A percentile compares a stretch with the other conserved stretches of the same genome.
phyloP scores from a whole-genome alignment of 345 rosid genomes.

The Chamaenerion angustifolium region DNA sequence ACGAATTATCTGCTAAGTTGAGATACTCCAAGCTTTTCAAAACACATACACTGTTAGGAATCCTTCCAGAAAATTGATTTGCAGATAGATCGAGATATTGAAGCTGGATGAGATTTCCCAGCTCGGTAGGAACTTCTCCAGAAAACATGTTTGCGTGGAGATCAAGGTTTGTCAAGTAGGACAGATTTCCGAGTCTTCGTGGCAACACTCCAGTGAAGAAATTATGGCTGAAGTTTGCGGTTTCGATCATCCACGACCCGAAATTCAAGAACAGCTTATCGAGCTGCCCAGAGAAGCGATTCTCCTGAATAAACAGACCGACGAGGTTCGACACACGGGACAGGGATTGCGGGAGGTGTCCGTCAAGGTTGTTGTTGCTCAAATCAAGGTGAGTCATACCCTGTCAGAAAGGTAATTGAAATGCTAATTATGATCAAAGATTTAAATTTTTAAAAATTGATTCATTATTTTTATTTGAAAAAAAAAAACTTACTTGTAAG shows the following conservation, averaged over 20 bases:
- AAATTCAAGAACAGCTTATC: too few species aligned
- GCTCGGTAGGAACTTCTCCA: constrained; percentile 44
- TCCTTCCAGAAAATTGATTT: constrained; percentile 45
- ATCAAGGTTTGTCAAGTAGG: constrained; percentile 53
- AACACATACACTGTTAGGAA: constrained; percentile 49
- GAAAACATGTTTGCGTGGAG: constrained; percentile 43
- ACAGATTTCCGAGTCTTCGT: constrained; percentile 42
- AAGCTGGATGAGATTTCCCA: constrained; percentile 55
- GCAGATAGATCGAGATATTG: constrained; percentile 46
- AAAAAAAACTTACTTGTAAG: too few species aligned
- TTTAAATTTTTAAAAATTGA: too few species aligned
- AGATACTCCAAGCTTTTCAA: constrained; percentile 18
- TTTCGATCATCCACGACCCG: too few species aligned
- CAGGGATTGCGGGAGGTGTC: constrained; percentile 46
- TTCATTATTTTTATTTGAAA: too few species aligned
- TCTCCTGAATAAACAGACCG: constrained; percentile 60
- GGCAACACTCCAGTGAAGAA: constrained; percentile 21
- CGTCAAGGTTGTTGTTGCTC: constrained; percentile 49
- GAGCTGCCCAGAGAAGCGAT: constrained; percentile 34
- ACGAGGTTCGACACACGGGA: constrained; percentile 53
- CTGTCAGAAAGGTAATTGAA: constrained; percentile 5
- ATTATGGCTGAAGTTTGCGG: too few species aligned
- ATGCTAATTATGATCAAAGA: too few species aligned
- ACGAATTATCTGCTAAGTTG: constrained; percentile 15
- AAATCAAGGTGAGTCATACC: constrained; percentile 71